Evolutionary conservation across 495 filamentous ascomycete species (phyloP), one percentile per base, ranked within the genome.

Genomic region (Penicillium salamii): DNA sequence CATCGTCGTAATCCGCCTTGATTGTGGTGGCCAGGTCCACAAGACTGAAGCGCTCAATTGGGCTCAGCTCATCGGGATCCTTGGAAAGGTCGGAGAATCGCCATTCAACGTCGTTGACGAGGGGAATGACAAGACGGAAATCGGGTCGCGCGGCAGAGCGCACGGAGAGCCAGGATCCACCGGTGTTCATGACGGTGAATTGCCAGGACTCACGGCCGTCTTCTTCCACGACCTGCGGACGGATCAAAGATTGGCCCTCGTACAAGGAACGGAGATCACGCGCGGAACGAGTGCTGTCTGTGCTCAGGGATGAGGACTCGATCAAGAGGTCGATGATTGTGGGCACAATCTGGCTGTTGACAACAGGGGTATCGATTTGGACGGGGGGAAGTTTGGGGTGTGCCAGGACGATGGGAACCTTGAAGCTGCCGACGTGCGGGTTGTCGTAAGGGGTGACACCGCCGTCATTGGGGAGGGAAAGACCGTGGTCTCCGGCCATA

Each of bases 151-250:
- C 67, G 6, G 74, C 71, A 7, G 71, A 76, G 3, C 70, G 69
- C 11, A 76, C 63, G 6, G 68, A 65, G 1, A 79, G 60, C 62
- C 69, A 67, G 1, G 72, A 65, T 1, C 74, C 72, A n/a, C 76
- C 76, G 0, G 76, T 75, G 52, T 78, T 78, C 57, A 78, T 71
- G 43, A 77, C 72, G 23, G 68, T 74, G 52, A 77, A 77, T 45
- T 78, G 73, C 74, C 73, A 78, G 42, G 68, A 59, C 46, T 71
- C 59, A 15, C 66, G 63, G 39, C 69, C 70, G 32, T 70, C 55
- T 44, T 63, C 42, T 24, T 68, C 55, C 23, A 48, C 57, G 28
- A 62, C 50, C 29, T 66, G 52, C 2, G 64, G 57, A 6, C 74
- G 73, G 55, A 78, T 71, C 36, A 78, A 53, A 1, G 72, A 77